Evolutionary conservation across 345 rosid species (phyloP).

Genomic region (Eucalyptus coolabah): DNA sequence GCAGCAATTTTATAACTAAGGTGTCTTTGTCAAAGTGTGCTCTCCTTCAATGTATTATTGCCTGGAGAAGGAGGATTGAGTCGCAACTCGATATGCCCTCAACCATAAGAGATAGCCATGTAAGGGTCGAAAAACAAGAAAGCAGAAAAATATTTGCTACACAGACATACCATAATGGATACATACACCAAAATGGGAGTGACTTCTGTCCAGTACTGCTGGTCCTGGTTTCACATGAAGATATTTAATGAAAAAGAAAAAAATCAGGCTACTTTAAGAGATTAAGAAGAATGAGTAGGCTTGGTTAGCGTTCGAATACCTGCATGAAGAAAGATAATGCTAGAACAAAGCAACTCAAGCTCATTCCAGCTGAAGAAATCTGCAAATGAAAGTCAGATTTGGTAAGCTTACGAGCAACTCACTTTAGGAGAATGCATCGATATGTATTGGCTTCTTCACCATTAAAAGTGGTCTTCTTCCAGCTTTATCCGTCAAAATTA

Average conservation of each 20-base stretch:
- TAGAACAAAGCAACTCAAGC: background rate
- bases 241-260: background rate
- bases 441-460: background rate
- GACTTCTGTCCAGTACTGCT: background rate
- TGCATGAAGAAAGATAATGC: background rate
- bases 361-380: background rate
- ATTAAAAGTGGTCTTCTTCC: conserved; percentile 5
- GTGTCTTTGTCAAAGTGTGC: background rate
- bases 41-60: background rate
- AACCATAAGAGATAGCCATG: background rate
- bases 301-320: background rate
- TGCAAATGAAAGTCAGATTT: background rate
- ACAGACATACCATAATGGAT: background rate
- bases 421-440: background rate
- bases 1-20: background rate
- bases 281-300: background rate
- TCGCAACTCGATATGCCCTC: background rate
- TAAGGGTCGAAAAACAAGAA: background rate
- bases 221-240: background rate
- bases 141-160: background rate
- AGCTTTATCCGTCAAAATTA: conserved; percentile 6
- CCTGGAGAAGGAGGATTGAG: background rate
- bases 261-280: background rate
- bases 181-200: background rate
- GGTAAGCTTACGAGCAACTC: background rate